Conservation (phyloP, 2,329 filamentous ascomycete species). For the Aspergillus sp. region DNA sequence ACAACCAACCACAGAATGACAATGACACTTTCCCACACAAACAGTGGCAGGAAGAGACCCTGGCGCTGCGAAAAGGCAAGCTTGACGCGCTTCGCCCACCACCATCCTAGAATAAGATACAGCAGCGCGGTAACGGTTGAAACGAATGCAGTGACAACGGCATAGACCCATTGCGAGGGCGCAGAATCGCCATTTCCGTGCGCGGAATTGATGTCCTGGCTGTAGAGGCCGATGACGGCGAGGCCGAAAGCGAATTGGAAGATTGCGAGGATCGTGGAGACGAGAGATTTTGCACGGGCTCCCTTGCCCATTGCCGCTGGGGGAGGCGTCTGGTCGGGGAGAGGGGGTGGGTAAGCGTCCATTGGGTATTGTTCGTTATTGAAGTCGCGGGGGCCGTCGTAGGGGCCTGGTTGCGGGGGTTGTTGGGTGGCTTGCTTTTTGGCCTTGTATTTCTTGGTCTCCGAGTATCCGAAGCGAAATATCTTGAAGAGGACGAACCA, state of each 20-base stretch:
- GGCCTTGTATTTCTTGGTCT: constrained; percentile 32
- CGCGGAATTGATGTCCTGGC: constrained; percentile 56
- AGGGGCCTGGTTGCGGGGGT: constrained; percentile 2
- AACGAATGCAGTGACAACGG: constrained; percentile 67
- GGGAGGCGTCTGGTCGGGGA: constrained; percentile 15
- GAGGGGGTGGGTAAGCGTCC: background rate
- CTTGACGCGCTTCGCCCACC: constrained; percentile 17
- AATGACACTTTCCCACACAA: constrained; percentile 69
- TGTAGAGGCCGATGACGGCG: constrained; percentile 77
- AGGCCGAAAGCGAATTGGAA: constrained; percentile 75
- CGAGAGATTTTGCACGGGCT: constrained; percentile 20
- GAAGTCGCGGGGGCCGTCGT: background rate
- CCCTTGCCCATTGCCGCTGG: constrained; percentile 6
- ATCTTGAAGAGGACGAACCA: constrained; percentile 30
- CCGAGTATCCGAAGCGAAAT: constrained; percentile 26
- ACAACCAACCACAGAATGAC: constrained; percentile 78
- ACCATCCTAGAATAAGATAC: constrained; percentile 62
- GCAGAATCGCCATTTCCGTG: constrained; percentile 51
- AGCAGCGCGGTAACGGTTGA: constrained; percentile 64
- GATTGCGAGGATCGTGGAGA: constrained; percentile 60
- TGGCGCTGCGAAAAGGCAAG: constrained; percentile 32
- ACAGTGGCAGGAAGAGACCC: constrained; percentile 42
- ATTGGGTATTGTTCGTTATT: constrained; percentile 8
- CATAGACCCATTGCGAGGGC: constrained; percentile 76
- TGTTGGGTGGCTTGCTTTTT: constrained; percentile 20